Evolutionary conservation across 768 basidiomycete genomes (phyloP).

Genomic region (Multifurca ochricompacta): DNA sequence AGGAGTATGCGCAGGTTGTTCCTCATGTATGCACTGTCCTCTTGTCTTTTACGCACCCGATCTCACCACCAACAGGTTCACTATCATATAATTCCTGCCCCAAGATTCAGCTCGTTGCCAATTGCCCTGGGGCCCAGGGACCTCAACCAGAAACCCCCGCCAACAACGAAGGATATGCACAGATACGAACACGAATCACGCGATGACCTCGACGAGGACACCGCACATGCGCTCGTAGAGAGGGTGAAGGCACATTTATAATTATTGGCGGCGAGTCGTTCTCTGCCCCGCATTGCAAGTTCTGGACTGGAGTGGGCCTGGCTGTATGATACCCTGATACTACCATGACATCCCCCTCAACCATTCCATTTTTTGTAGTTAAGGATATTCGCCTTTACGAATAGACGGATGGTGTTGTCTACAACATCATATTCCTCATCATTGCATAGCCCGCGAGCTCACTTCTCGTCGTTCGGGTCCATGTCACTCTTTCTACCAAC

Average conservation of each 20-base stretch:
- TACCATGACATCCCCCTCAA: neutral
- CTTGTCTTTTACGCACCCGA: neutral
- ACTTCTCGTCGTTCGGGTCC: neutral
- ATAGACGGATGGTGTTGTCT: neutral
- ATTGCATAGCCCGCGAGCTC: neutral
- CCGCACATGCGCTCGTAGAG: slow-evolving; percentile 38
- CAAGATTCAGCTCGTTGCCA: slow-evolving; percentile 31
- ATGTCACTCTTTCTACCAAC: too few relatives aligned
- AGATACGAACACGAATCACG: slow-evolving; percentile 50
- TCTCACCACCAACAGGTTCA: slow-evolving; percentile 43
- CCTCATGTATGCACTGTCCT: slow-evolving; percentile 48
- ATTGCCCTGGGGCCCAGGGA: slow-evolving; percentile 7
- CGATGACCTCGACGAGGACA: slow-evolving; percentile 51
- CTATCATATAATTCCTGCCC: slow-evolving; percentile 71
- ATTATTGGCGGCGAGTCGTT: neutral
- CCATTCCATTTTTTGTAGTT: neutral
- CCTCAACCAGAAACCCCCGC: slow-evolving; percentile 24
- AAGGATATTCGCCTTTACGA: neutral
- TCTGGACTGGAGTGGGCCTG: neutral
- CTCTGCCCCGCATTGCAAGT: neutral
- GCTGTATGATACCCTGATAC: neutral
- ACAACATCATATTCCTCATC: neutral
- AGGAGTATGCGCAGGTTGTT: slow-evolving; percentile 75
- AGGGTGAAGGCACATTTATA: slow-evolving; percentile 30
- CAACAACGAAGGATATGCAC: slow-evolving; percentile 49